Conservation (phyloP, 176 grass and related monocot species). For the Ampelocalamus luodianensis region DNA sequence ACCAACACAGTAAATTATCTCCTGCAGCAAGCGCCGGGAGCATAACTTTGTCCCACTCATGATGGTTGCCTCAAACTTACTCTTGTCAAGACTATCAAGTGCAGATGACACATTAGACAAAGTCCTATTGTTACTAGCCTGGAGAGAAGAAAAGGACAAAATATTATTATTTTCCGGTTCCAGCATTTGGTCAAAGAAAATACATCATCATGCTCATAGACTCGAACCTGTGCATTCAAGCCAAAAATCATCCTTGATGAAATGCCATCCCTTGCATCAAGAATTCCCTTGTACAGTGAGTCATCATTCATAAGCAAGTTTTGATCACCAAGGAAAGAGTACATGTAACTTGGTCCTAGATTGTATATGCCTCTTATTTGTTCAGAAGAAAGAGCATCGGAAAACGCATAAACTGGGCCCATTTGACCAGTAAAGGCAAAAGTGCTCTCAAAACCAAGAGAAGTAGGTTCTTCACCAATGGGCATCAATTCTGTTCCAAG, state of each 20-base stretch:
- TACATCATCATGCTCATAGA: constrained; percentile 36
- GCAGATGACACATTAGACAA: constrained; percentile 89
- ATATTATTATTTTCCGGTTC: constrained; percentile 33
- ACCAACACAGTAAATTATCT: constrained; percentile 98
- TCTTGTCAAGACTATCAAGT: constrained; percentile 78
- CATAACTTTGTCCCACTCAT: constrained; percentile 91
- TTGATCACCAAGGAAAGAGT: constrained; percentile 92
- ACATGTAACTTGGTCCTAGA: constrained; percentile 99
- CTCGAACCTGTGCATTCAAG: constrained; percentile 84
- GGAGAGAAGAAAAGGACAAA: constrained; percentile 48
- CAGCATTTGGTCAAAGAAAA: constrained; percentile 34
- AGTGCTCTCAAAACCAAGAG: constrained; percentile 74
- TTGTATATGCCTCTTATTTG: constrained; percentile 93
- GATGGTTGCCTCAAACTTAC: constrained; percentile 75
- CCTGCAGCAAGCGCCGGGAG: constrained; percentile 78
- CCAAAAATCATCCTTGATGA: constrained; percentile 98
- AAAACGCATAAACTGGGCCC: constrained; percentile 92
- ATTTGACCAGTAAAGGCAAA: constrained; percentile 93
- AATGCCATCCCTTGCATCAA: constrained; percentile 84
- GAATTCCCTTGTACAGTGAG: constrained; percentile 70
- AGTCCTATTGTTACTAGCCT: constrained; percentile 77
- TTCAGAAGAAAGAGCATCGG: constrained; percentile 83
- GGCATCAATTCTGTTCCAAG: constrained; percentile 86
- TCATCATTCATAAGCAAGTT: constrained; percentile 78
- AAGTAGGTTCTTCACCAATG: constrained; percentile 76